Evolutionary conservation across 2,329 filamentous ascomycete species (phyloP), one percentile per base, ranked within the genome.

Genomic region (Aspergillus pseudoterreus): DNA sequence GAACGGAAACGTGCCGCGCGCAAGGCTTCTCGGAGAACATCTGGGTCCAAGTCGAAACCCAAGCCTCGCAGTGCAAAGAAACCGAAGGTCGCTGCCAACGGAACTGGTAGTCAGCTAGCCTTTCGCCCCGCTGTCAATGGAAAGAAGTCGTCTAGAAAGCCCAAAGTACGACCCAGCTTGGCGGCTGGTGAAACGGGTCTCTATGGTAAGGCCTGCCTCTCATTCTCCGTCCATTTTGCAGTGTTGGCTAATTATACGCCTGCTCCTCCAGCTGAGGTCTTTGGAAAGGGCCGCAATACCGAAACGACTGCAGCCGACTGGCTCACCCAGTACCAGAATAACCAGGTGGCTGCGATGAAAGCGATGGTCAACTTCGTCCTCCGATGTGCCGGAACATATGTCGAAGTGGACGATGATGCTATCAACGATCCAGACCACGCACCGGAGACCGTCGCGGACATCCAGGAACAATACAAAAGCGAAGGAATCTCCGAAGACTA

Each of bases 361-460:
- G 80, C 84, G 52, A 64, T 86, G 47, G 72, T 86, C 65, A 86
- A 84, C 62, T 81, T 86, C 49, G 76, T 85, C 19, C 70, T 86
- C 15, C 78, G 78, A 59, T 81, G 88, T 56, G 84, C 92, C 15
- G 94, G 94, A 27, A 95, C 92, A 68, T 83, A 90, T 49, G 78
- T 89, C 49, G 82, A 87, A 59, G 83, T 99, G 49, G 87, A 86
- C 9, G 81, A 83, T 36, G 85, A 94, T 66, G 91, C 97, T 67
- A 89, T 96, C 57, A 84, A 86, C 58, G 92, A 99, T 67, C 84
- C 90, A 6, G 94, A 99, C 67, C 91, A 94, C 64, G 89, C 87
- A 44, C 83, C 88, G 15, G 85, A 84, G 64, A 85, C 85, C 64
- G 76, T 99, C 43, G 78, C 81, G 19, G 92, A 97, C 62, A 78